These are phyloP conservation scores for Penicillium pancosmium DNA, from an alignment of 495 filamentous ascomycete genomes.

Conservation along the genomic window DNA sequence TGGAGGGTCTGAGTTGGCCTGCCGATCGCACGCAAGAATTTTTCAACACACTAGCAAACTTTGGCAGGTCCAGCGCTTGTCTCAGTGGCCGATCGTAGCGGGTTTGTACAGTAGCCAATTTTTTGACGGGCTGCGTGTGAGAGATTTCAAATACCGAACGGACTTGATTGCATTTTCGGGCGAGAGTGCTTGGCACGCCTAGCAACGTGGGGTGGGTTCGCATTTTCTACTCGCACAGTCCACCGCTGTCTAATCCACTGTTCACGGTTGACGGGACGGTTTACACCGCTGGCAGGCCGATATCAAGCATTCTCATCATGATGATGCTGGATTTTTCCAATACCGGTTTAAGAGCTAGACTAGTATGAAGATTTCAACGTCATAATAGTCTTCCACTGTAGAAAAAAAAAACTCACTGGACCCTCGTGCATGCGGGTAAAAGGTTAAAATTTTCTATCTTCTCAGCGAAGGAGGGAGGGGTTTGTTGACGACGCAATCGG, in stretches of 20 bases:
- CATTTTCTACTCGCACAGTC: conserved; percentile 1
- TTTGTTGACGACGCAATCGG: background rate
- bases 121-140: background rate
- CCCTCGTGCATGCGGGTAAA: background rate
- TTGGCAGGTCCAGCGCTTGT: conserved; percentile 1
- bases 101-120: background rate
- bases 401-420: too few relatives aligned
- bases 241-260: background rate
- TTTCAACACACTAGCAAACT: background rate
- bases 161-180: background rate
- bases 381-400: too few relatives aligned
- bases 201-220: conserved; percentile 2
- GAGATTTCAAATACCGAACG: conserved; percentile 4
- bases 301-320: background rate
- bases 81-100: background rate
- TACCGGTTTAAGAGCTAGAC: background rate
- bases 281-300: background rate
- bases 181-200: background rate
- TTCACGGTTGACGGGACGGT: background rate
- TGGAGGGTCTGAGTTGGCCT: conserved; percentile 1
- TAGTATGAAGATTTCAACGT: background rate
- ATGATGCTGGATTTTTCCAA: background rate
- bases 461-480: background rate
- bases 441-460: background rate
- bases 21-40: conserved; percentile 4